Base-by-base conservation (phyloP, 2,329 filamentous ascomycete species). In the Fusarium subglutinans region DNA sequence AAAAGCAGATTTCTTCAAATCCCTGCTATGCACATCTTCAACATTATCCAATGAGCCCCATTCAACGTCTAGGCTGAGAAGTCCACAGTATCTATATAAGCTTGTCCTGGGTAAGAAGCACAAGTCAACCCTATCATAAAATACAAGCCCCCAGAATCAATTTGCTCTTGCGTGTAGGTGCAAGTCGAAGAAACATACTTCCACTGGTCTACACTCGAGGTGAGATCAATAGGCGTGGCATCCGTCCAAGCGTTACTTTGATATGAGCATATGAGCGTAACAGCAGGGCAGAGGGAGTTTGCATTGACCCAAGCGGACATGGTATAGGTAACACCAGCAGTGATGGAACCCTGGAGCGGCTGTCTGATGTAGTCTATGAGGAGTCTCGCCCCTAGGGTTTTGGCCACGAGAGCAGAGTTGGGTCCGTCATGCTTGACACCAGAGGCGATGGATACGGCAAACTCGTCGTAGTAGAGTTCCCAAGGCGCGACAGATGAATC, bases 361-460 rank as follows among this genome's bases (percentile, higher is more conserved):
- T 51, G 44, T 3, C 20, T 26, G 6, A 51, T 15, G 17, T 9
- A 24, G 12, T 51, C 47, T 24, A 5, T 6, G 48, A 18, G 1
- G 2, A 0, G 14, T 8, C 2, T 50, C 3, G 3, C 4, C 10
- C n/a, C 14, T 20, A 8, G 14, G 1, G 1, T 11, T 37, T 10
- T 37, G 4, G 35, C 35, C 6, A n/a, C 17, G 26, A 22, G 26
- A 1, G 24, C 57, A 1, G 26, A 38, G 15, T 51, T 48, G 6
- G 8, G 30, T 15, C 56, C 56, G 2, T 59, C 44, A 26, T 59
- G 44, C 2, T 12, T 26, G 33, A 50, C 30, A 5, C 24, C 30
- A 8, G 22, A 51, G 30, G 11, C 30, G 12, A 35, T 9, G 30
- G 30, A 24, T 35, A 35, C 12, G 15, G 4, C 8, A 24, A 12